Evolutionary conservation across 2,329 filamentous ascomycete genomes (phyloP), one percentile per base, ranked within the genome.

Genomic region (Cladophialophora yegresii): DNA sequence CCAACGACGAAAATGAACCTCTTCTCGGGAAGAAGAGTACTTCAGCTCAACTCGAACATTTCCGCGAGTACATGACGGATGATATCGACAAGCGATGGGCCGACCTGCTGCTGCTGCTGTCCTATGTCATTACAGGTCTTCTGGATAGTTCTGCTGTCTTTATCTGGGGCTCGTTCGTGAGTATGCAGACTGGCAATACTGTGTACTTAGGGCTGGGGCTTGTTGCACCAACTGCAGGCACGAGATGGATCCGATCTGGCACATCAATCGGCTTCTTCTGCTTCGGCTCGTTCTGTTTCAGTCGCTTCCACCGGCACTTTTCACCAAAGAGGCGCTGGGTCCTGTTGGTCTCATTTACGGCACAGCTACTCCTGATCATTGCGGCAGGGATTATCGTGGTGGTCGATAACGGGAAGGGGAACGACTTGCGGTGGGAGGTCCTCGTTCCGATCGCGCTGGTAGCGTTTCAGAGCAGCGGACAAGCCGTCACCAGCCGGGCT

Each of bases 121-220:
- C 89, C 77, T 93, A 92, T 74, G 78, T 90, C 68, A 88, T 92
- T 73, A 93, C 90, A 0, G 90, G 90, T 3, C 79, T 93, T 10
- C 82, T 92, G 7, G 90, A 93, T 76, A 91, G 88, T 76, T 87
- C 89, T 2, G 87, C 89, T 2, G 89, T 90, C 54, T 88, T 87
- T 63, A 89, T 89, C 49, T 93, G 89, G 87, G 89, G 89, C 12
- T 88, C 88, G 2, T 93, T 93, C 71, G 89, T 92, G 47, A 90
- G 87, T 71, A 93, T 93, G 90, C 90, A 93, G 73, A 93, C 90
- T 33, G 89, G 89, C 85, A 93, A 93, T 76, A 92, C 90, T 4
- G 85, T 93, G 54, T 93, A 92, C 74, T 81, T 92, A 13, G 90
- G 89, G 8, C 83, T 93, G 2, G 90, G 90, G 2, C 79, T 92